These are phyloP conservation scores for Mycosphaerella sp. DNA, from an alignment of 2,329 filamentous ascomycete genomes.

Conservation along the genomic window DNA sequence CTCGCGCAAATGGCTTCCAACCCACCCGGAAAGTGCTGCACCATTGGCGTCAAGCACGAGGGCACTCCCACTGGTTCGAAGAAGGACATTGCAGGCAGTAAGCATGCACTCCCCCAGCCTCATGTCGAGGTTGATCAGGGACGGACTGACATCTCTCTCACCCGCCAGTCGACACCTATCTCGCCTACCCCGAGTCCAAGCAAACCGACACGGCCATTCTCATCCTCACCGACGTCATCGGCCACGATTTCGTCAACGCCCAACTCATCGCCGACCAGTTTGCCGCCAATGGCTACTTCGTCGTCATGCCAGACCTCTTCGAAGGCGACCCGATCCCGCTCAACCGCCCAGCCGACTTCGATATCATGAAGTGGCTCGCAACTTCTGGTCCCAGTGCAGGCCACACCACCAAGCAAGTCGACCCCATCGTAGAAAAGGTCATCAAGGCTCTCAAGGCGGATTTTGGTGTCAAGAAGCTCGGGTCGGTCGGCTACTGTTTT, in stretches of 20 bases:
- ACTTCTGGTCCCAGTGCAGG: slow-evolving; percentile 30
- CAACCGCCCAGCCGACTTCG: slow-evolving; percentile 46
- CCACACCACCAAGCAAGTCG: slow-evolving; percentile 43
- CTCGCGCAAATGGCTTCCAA: slow-evolving; percentile 33
- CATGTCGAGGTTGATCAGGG: too few species aligned
- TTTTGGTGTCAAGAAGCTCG: slow-evolving; percentile 45
- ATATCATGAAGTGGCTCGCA: slow-evolving; percentile 48
- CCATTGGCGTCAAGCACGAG: slow-evolving; percentile 36
- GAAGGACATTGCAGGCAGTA: slow-evolving; percentile 33
- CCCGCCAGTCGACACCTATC: slow-evolving; percentile 49
- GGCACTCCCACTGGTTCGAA: slow-evolving; percentile 33
- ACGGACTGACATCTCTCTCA: not conserved
- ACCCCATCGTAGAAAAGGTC: slow-evolving; percentile 48
- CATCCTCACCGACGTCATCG: slow-evolving; percentile 54
- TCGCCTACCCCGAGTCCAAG: slow-evolving; percentile 49
- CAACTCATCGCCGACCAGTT: slow-evolving; percentile 64
- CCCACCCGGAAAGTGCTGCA: slow-evolving; percentile 35
- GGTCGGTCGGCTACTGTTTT: slow-evolving; percentile 45
- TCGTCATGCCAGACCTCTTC: slow-evolving; percentile 65
- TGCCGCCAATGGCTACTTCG: slow-evolving; percentile 66
- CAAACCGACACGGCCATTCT: slow-evolving; percentile 52
- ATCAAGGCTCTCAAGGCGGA: slow-evolving; percentile 44
- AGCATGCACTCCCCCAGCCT: not conserved
- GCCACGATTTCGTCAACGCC: slow-evolving; percentile 49
- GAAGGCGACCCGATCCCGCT: slow-evolving; percentile 57